These are phyloP conservation scores for Aspergillus floridensis DNA, from an alignment of 2,329 filamentous ascomycete species.

Conservation along the genomic window DNA sequence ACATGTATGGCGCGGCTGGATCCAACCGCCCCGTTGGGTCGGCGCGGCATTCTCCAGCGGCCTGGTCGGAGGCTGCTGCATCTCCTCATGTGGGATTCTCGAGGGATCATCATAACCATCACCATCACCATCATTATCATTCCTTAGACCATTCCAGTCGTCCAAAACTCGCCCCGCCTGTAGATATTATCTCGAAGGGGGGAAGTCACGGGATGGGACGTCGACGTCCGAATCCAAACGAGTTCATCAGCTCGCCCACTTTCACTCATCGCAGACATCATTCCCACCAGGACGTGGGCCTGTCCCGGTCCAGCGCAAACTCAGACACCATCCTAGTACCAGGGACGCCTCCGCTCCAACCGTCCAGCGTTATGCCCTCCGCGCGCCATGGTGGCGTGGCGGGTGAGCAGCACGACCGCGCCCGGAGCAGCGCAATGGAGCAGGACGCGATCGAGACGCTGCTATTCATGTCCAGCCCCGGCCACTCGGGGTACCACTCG, in stretches of 20 bases:
- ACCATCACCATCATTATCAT: constrained; percentile 17
- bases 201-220: constrained; percentile 25
- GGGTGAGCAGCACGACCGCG: constrained; percentile 30
- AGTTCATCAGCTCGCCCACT: constrained; percentile 17
- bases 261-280: constrained; percentile 31
- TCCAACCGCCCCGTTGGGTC: constrained; percentile 7
- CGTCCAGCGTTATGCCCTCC: constrained; percentile 17
- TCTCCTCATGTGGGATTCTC: neutral
- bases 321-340: constrained; percentile 24
- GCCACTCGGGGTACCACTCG: constrained; percentile 45
- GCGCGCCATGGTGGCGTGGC: constrained; percentile 22
- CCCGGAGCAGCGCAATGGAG: constrained; percentile 48
- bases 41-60: constrained; percentile 14
- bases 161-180: constrained; percentile 44
- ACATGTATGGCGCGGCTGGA: constrained; percentile 16
- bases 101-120: constrained; percentile 10
- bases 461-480: constrained; percentile 51
- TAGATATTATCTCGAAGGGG: constrained; percentile 40
- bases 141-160: constrained; percentile 17
- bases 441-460: constrained; percentile 52
- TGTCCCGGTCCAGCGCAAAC: constrained; percentile 19
- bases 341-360: constrained; percentile 33
- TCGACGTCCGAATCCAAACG: constrained; percentile 40
- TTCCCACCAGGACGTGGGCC: constrained; percentile 31
- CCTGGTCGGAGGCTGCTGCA: constrained; percentile 13